Base-by-base conservation (phyloP, 306 rosid genomes). In the Alnus rubra region DNA sequence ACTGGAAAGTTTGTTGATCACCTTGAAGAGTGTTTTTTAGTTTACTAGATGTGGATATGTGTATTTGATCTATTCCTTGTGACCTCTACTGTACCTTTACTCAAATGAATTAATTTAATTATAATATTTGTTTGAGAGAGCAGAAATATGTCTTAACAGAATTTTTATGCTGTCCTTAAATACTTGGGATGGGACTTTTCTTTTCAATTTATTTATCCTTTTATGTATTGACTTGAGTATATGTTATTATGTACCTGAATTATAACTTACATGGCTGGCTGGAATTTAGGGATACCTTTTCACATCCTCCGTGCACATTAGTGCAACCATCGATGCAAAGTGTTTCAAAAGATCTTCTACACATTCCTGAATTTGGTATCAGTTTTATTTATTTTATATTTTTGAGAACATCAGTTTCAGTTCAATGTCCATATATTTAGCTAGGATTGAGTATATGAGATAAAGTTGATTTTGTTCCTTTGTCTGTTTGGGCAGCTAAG, bases 261-360 rank as follows among this genome's bases (percentile, higher is more conserved):
- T 78, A 59, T 81, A 39, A 65, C 67, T 76, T 78, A 44, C 71
- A 37, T 73, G 52, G 51, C 58, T 75, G 72, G 64, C 79, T 86
- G 80, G 71, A 87, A 80, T 88, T 76, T 79, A 94, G 98, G 92
- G 98, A 94, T 88, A 92, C 94, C 50, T 89, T 81, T 88, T 90
- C 89, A 59, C 81, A 78, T 69, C 93, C 94, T 82, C 97, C 94
- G 74, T 90, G 97, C 83, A 88, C 96, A 81, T 89, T 94, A 76
- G 96, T 94, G 80, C 98, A 92, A 82, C 98, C 98, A 74, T 87
- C 94, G 71, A 92, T 94, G 93, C 89, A 73, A 55, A 83, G 89
- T 80, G 76, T 78, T 70, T 35, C 83, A 4, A 78, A 84, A 70
- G 91, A 87, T 68, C 81, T 85, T 78, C 69, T 89, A 37, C 82